A percentile compares a stretch with the other conserved stretches of the same genome.
Conservation (phyloP, 176 grass and related monocot genomes). For the Eleusine indica region DNA sequence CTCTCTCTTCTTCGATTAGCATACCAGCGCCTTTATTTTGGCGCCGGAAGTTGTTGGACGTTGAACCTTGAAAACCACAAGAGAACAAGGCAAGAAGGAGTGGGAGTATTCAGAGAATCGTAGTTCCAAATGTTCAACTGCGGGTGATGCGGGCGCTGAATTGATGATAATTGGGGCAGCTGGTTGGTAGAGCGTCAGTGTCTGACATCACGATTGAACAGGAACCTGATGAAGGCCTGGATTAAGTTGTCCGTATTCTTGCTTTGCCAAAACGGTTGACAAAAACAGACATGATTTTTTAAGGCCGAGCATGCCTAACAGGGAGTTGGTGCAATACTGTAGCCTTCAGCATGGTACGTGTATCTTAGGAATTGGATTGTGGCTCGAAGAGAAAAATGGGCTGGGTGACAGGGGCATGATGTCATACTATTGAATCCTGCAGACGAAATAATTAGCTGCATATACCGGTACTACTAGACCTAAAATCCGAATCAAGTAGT, state of each 20-base stretch:
- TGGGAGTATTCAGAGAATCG: neutral
- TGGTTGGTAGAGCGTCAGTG: slow-evolving; percentile 9
- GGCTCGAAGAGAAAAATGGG: neutral
- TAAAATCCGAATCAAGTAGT: neutral
- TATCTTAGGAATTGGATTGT: neutral
- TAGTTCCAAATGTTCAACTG: neutral
- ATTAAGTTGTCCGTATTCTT: neutral
- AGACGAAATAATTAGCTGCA: neutral
- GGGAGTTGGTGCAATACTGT: neutral
- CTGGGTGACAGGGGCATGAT: neutral
- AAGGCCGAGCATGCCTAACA: neutral
- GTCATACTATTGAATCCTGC: neutral
- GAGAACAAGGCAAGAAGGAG: neutral
- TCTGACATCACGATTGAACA: neutral
- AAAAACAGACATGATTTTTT: no score
- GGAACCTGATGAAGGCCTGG: neutral
- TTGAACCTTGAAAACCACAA: slow-evolving; percentile 17
- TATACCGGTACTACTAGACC: neutral
- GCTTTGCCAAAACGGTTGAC: neutral
- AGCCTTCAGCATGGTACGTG: neutral
- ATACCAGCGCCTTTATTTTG: neutral
- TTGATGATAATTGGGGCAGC: neutral
- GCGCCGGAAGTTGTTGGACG: slow-evolving; percentile 1
- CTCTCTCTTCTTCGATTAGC: neutral
- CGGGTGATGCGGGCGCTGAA: neutral